phyloP scores from a whole-genome alignment of 441 rosid genomes.

The Theobroma grandiflorum region DNA sequence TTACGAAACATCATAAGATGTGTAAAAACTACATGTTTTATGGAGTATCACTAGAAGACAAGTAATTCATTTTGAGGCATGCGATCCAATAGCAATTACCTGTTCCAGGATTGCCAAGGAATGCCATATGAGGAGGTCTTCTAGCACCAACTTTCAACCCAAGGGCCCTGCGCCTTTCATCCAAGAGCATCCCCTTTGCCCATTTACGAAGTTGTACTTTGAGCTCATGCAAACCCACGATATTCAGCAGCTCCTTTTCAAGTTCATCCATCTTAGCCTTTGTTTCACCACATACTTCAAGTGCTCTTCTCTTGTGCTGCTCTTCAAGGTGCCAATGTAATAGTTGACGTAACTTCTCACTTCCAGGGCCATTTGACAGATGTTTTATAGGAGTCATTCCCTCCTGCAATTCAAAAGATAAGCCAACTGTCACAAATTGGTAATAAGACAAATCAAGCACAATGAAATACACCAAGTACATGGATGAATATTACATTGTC shows the following conservation, averaged over 20 bases:
- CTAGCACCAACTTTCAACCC: conserved; percentile 86
- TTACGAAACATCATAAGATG: conserved; percentile 17
- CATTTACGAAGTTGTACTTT: conserved; percentile 89
- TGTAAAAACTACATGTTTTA: neutral
- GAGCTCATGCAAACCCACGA: conserved; percentile 83
- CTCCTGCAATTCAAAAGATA: conserved; percentile 60
- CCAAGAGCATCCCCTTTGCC: conserved; percentile 98
- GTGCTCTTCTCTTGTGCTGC: conserved; percentile 83
- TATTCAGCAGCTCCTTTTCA: conserved; percentile 70
- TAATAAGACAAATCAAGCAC: conserved; percentile 22
- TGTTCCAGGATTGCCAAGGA: conserved; percentile 97
- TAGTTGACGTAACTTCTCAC: conserved; percentile 66
- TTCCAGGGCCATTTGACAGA: conserved; percentile 79
- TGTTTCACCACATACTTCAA: conserved; percentile 80
- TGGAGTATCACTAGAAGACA: neutral
- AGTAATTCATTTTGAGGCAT: neutral
- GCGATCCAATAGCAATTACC: conserved; percentile 46
- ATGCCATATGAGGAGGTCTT: conserved; percentile 99
- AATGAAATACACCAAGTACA: neutral
- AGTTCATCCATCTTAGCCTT: conserved; percentile 91
- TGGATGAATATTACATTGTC: conserved; percentile 64
- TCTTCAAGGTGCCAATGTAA: conserved; percentile 70
- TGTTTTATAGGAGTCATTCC: conserved; percentile 91
- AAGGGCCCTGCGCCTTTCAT: conserved; percentile 92
- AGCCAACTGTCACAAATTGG: conserved; percentile 14